phyloP scores from a whole-genome alignment of 192 early-diverging fungal genomes.

The Gaertneriomyces sp. region DNA sequence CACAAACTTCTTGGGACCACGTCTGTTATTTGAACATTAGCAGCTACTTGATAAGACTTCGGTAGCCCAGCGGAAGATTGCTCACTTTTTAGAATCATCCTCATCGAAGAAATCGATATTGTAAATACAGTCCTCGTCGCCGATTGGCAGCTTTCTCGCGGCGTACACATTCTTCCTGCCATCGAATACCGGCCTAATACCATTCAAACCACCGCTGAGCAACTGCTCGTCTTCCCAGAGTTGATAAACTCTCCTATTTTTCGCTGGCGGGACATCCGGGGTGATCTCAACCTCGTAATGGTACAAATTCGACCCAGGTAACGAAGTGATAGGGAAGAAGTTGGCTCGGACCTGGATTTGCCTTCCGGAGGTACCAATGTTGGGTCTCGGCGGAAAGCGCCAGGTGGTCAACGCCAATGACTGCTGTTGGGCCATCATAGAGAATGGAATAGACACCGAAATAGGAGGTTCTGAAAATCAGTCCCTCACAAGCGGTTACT shows the following conservation, averaged over 20 bases:
- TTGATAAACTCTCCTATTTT: conserved; percentile 69
- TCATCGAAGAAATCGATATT: conserved; percentile 55
- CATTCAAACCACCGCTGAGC: conserved; percentile 49
- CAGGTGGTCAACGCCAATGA: conserved; percentile 1
- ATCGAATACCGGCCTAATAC: conserved; percentile 76
- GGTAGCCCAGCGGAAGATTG: background rate
- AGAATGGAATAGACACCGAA: too few relatives aligned
- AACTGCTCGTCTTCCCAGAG: conserved; percentile 50
- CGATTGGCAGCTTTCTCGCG: conserved; percentile 50
- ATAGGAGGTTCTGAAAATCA: too few relatives aligned
- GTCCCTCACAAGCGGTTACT: too few relatives aligned
- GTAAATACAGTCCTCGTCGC: conserved; percentile 52
- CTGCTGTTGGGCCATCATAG: too few relatives aligned
- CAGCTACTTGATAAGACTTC: background rate
- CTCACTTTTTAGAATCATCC: conserved; percentile 38
- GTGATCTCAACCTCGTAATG: conserved; percentile 84
- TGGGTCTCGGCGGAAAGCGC: conserved; percentile 39
- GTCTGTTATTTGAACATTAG: conserved; percentile 13
- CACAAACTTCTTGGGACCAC: conserved; percentile 55
- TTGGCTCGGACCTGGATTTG: conserved; percentile 58
- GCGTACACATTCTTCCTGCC: conserved; percentile 77
- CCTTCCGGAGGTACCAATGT: conserved; percentile 36
- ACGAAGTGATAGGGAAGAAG: conserved; percentile 70
- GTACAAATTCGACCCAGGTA: conserved; percentile 65
- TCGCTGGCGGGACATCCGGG: conserved; percentile 74